These are phyloP conservation scores for Neurospora cerealis DNA, from an alignment of 495 filamentous ascomycete genomes.

Conservation along the genomic window DNA sequence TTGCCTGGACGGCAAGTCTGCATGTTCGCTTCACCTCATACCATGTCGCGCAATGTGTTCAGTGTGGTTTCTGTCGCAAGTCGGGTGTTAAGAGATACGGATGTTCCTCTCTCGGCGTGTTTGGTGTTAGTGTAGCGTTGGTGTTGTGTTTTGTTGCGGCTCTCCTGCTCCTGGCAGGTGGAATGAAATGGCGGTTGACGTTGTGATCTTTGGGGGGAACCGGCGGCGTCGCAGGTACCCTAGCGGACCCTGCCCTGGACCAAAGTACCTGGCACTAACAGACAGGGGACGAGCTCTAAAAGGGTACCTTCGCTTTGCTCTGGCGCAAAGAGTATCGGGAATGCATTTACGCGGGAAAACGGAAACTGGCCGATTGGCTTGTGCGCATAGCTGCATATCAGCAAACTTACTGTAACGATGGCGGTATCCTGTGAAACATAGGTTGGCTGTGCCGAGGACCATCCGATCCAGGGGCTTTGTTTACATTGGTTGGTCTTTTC, in stretches of 20 bases:
- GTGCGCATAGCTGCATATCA: background rate
- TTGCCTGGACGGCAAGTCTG: background rate
- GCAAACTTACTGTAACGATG: background rate
- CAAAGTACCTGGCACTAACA: background rate
- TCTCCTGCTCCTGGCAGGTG: background rate
- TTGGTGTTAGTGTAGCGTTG: background rate
- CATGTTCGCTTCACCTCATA: slow-evolving; percentile 6
- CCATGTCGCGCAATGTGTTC: slow-evolving; percentile 10
- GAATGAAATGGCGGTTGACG: background rate
- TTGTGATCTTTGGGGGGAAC: background rate
- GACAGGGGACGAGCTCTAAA: background rate
- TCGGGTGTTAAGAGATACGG: background rate
- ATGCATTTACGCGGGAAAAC: background rate
- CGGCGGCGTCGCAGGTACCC: background rate
- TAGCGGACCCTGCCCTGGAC: background rate
- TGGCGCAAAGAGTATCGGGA: background rate
- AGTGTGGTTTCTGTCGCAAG: background rate
- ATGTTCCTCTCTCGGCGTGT: background rate
- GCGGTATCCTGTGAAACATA: background rate
- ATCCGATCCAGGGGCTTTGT: background rate
- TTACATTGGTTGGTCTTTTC: background rate
- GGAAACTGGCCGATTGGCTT: background rate
- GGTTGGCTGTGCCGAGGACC: background rate
- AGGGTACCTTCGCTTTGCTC: background rate
- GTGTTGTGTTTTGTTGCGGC: background rate